Conservation (phyloP, 2,329 filamentous ascomycete species). For the Penicillium sp. region DNA sequence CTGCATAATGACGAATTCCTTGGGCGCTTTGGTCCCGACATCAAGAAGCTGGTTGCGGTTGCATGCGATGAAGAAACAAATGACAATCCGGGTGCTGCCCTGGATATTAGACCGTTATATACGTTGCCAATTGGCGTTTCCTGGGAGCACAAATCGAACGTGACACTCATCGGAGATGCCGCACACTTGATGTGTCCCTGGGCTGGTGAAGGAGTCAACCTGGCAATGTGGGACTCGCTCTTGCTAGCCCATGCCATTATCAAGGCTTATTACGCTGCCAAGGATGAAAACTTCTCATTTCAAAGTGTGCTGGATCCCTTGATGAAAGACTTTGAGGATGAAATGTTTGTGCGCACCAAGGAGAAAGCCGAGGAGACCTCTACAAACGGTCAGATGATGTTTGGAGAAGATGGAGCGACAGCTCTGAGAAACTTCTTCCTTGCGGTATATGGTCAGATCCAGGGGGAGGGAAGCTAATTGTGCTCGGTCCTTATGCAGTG, state of each 20-base stretch:
- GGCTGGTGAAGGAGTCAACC: slow-evolving; percentile 29
- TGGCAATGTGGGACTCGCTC: slow-evolving; percentile 27
- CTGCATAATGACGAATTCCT: slow-evolving; percentile 16
- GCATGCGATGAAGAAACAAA: slow-evolving; percentile 19
- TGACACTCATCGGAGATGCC: slow-evolving; percentile 28
- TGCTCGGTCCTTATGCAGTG: no score
- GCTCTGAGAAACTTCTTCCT: slow-evolving; percentile 15
- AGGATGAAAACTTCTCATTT: slow-evolving; percentile 1
- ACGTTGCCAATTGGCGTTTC: slow-evolving; percentile 19
- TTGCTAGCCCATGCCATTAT: slow-evolving; percentile 18
- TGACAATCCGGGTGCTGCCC: slow-evolving; percentile 3
- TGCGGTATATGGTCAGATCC: neutral
- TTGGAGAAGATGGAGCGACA: slow-evolving; percentile 20
- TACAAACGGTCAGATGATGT: slow-evolving; percentile 23
- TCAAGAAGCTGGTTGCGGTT: slow-evolving; percentile 21
- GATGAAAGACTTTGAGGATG: slow-evolving; percentile 17
- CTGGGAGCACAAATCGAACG: slow-evolving; percentile 19
- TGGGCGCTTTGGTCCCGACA: slow-evolving; percentile 14
- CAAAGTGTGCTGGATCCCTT: slow-evolving; percentile 12
- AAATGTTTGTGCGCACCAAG: slow-evolving; percentile 17
- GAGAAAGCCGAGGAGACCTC: slow-evolving; percentile 20
- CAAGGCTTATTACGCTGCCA: slow-evolving; percentile 8
- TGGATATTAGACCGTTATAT: slow-evolving; percentile 19
- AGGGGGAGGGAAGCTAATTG: neutral
- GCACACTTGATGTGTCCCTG: slow-evolving; percentile 31